phyloP scores from a whole-genome alignment of 257 asterid genomes.

The Solanum bulbocastanum region DNA sequence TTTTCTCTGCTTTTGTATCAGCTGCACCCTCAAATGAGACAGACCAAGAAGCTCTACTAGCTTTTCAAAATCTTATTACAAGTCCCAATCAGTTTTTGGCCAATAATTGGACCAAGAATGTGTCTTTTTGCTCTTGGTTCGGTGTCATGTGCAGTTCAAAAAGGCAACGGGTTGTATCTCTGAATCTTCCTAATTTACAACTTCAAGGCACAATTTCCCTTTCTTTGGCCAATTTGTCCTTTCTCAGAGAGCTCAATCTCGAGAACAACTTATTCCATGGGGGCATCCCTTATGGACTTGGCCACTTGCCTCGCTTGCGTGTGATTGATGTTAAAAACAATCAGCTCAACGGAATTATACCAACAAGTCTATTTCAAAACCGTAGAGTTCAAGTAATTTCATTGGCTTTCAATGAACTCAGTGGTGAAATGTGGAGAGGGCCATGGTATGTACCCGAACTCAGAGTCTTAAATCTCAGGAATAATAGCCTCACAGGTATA shows the following conservation, averaged over 20 bases:
- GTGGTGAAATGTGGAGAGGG: no score
- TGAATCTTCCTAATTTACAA: constrained; percentile 13
- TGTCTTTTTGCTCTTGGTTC: constrained; percentile 16
- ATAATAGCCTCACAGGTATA: background rate
- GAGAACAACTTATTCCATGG: constrained; percentile 7
- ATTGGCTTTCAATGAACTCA: background rate
- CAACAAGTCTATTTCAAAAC: background rate
- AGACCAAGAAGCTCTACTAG: constrained; percentile 9
- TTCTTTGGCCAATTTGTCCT: constrained; percentile 18
- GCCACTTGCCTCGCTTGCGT: background rate
- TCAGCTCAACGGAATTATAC: constrained; percentile 1
- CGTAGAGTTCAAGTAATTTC: background rate
- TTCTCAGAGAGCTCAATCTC: no score
- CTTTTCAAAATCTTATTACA: constrained; percentile 15
- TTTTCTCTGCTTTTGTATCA: background rate
- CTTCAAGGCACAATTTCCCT: constrained; percentile 18
- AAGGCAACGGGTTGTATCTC: constrained; percentile 9
- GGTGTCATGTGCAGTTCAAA: constrained; percentile 17
- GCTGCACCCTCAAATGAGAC: constrained; percentile 4
- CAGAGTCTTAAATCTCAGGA: constrained; percentile 1
- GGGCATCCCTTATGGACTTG: background rate
- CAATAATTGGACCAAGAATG: constrained; percentile 12
- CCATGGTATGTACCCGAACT: background rate
- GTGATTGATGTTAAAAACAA: background rate
- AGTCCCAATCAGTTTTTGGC: background rate